Evolutionary conservation across 805 yeast genomes (phyloP), one percentile per base, ranked within the genome.

Genomic region (Yarrowia hollandica): DNA sequence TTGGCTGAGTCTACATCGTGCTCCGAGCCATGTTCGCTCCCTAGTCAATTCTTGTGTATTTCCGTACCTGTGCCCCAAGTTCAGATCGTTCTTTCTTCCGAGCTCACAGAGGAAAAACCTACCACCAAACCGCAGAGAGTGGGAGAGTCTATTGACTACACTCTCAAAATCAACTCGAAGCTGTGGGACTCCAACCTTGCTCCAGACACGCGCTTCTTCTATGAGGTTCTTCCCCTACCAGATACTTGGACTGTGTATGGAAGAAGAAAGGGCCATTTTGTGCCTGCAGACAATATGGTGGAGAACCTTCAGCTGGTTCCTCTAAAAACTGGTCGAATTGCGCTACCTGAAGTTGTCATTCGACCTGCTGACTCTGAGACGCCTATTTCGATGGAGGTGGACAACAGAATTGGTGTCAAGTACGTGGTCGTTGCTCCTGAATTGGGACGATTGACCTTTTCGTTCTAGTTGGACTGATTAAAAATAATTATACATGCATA

Each of bases 181-280:
- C 38, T 59, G 34, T 50, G 58, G 31, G 16, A 26, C 15, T 14
- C 35, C 7, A 31, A 52, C 4, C 62, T 60, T n/a, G 28, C 42
- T 11, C 59, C 54, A 6, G 50, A 60, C 7, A 68, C 72, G 26
- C 66, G 64, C 26, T 82, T 79, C 65, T 75, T 75, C 54, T 72
- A 82, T 34, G 80, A 79, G 15, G 66, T 87, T 0, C 69, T 72
- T 15, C 77, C 79, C 23, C 80, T 77, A 25, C 76, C 76, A 25
- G 96, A 90, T 21, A 79, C 77, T 56, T 92, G 98, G 98, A 68
- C 90, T 2, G 73, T 90, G 4, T 82, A 89, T 5, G 98, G 98
- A 0, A 76, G 80, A 62, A 82, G 82, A 61, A 77, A 75, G 60
- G 81, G 82, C 42, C 68, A 74, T 10, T 80, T 90, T 62, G 68